Conservation (phyloP, 441 rosid species). For the Euphorbia corollata region DNA sequence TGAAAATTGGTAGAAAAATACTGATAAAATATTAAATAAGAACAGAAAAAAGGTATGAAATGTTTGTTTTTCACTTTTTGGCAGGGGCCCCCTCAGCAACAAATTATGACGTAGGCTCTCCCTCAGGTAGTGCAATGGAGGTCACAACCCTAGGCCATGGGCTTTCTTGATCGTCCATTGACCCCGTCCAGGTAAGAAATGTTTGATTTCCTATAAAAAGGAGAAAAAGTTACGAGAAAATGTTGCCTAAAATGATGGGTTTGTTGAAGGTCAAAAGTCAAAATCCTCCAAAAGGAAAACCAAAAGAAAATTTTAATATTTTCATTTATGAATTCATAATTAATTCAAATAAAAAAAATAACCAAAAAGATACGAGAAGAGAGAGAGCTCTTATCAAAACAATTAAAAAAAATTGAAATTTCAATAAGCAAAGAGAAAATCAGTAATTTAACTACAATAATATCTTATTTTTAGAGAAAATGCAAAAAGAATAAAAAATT, state of each 20-base stretch:
- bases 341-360: not conserved
- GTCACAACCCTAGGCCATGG: too few relatives aligned
- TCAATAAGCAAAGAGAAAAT: constrained; percentile 12
- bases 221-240: constrained; percentile 29
- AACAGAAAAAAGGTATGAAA: too few relatives aligned
- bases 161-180: too few relatives aligned
- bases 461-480: constrained; percentile 16
- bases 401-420: not conserved
- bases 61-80: too few relatives aligned
- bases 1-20: too few relatives aligned
- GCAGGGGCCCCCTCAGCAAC: too few relatives aligned
- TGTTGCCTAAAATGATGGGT: constrained; percentile 44
- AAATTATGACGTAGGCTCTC: too few relatives aligned
- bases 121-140: too few relatives aligned
- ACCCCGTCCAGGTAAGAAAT: not conserved
- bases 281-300: constrained; percentile 24
- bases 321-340: too few relatives aligned
- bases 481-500: not conserved
- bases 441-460: not conserved
- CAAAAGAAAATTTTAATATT: not conserved
- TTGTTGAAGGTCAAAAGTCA: constrained; percentile 40
- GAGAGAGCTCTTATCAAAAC: constrained; percentile 3
- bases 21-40: too few relatives aligned
- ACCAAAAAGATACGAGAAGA: constrained; percentile 15
- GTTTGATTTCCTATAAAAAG: constrained; percentile 20